Evolutionary conservation across 2,329 filamentous ascomycete species (phyloP), one percentile per base, ranked within the genome.

Genomic region (Xylaria sp.): DNA sequence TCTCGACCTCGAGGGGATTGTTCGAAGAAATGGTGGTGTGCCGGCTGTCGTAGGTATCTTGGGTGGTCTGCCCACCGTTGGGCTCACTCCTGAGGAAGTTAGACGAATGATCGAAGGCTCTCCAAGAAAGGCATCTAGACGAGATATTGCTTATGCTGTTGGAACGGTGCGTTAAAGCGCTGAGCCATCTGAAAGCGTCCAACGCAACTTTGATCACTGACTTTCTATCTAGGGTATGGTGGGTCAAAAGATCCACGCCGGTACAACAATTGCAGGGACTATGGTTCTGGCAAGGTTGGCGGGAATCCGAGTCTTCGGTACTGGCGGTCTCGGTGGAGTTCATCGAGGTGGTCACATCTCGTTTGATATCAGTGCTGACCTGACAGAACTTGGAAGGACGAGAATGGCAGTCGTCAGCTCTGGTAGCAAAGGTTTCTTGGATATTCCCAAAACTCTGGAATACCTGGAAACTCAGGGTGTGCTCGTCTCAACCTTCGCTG

Each of bases 361-460:
- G 7, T 91, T 98, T 89, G 96, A 99, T 77, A 88, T 99, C 69
- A 98, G 95, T 67, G 95, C 96, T 45, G 96, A 99, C 80, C 85
- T 99, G 67, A 97, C 93, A 3, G 96, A 98, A 83, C 87, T 99
- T 57, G 94, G 96, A 17, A 87, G 94, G 65, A 97, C 94, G 7
- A 89, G 92, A 11, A 90, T 99, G 59, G 91, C 94, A 29, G 94
- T 99, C 2, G 84, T 99, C 59, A 92, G 91, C 78, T 93, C 92
- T 71, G 96, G 96, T 15, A 96, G 93, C 81, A 99, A 99, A 81
- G 96, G 95, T 69, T 98, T 99, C 79, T 84, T 99, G 42, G 96
- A 99, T 76, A 94, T 97, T 66, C 89, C 92, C 2, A 86, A 93
- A 59, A 99, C 96, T 0, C 84, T 99, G 5, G 96, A 99, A 81